Conservation (phyloP, 768 basidiomycete species). For the Lactarius hengduanensis region DNA sequence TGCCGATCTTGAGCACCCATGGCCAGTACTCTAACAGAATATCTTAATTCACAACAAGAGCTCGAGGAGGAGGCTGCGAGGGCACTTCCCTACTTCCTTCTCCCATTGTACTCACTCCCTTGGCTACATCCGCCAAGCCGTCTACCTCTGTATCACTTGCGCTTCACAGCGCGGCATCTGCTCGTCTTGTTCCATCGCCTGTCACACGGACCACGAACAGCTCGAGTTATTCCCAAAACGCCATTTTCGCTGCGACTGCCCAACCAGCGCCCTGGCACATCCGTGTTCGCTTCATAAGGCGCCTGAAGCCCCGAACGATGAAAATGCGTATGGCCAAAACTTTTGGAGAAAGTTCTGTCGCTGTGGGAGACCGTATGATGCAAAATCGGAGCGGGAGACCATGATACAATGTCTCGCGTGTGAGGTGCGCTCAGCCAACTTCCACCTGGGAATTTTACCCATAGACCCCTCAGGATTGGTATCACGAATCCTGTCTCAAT, state of each 20-base stretch:
- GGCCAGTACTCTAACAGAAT: constrained; percentile 32
- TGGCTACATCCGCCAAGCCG: constrained; percentile 59
- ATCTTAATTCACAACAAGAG: constrained; percentile 35
- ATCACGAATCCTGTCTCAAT: constrained; percentile 86
- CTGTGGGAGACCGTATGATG: constrained; percentile 69
- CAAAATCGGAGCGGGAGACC: constrained; percentile 70
- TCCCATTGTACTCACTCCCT: constrained; percentile 42
- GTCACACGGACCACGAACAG: constrained; percentile 85
- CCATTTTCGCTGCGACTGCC: constrained; percentile 81
- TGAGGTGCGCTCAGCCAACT: constrained; percentile 52
- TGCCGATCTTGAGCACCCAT: not conserved
- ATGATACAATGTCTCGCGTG: constrained; percentile 89
- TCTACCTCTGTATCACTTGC: constrained; percentile 81
- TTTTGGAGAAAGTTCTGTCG: constrained; percentile 72
- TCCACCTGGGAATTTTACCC: constrained; percentile 16
- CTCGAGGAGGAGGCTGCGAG: constrained; percentile 42
- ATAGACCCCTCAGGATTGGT: constrained; percentile 68
- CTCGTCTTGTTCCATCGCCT: constrained; percentile 81
- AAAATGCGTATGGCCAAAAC: constrained; percentile 73
- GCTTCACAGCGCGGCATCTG: constrained; percentile 67
- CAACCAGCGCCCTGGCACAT: constrained; percentile 60
- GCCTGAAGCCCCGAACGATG: constrained; percentile 52
- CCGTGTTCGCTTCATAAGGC: constrained; percentile 60
- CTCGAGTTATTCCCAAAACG: constrained; percentile 86
- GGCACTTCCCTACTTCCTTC: constrained; percentile 44